Conservation (phyloP, 371 early-diverging fungal species). For the Synchytrium microbalum region DNA sequence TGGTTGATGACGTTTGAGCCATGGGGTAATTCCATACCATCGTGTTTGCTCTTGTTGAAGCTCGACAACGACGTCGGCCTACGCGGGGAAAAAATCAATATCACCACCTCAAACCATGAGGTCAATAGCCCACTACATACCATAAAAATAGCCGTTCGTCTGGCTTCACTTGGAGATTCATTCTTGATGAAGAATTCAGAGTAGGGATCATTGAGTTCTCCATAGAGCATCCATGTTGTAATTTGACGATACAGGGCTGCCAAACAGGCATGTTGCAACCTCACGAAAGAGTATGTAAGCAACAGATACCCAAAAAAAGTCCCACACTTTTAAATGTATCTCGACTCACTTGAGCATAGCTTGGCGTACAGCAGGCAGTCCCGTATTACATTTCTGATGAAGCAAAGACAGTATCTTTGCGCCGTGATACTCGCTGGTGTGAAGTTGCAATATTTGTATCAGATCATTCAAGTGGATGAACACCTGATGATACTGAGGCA, state of each 20-base stretch:
- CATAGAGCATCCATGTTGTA: constrained; percentile 66
- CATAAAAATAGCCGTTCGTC: too few relatives aligned
- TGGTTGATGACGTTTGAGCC: not conserved
- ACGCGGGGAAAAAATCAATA: too few relatives aligned
- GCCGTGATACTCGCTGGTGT: constrained; percentile 39
- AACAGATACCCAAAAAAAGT: not conserved
- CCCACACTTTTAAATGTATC: too few relatives aligned
- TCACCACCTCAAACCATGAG: too few relatives aligned
- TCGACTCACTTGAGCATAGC: constrained; percentile 33
- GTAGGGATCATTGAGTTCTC: constrained; percentile 51
- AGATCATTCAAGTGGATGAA: constrained; percentile 38
- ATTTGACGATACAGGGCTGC: constrained; percentile 59
- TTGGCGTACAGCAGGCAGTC: constrained; percentile 42
- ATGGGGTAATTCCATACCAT: too few relatives aligned
- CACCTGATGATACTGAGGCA: constrained; percentile 28
- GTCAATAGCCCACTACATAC: too few relatives aligned
- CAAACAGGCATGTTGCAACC: constrained; percentile 45
- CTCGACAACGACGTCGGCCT: not conserved
- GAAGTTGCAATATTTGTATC: constrained; percentile 19
- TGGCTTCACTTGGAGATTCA: not conserved
- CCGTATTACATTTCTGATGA: constrained; percentile 48
- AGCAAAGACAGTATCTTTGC: constrained; percentile 49
- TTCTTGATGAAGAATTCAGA: constrained; percentile 59
- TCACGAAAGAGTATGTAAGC: not conserved
- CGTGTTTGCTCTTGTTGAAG: constrained; percentile 10